phyloP scores from a whole-genome alignment of 805 yeast genomes.

The Candida qinlingensis region DNA sequence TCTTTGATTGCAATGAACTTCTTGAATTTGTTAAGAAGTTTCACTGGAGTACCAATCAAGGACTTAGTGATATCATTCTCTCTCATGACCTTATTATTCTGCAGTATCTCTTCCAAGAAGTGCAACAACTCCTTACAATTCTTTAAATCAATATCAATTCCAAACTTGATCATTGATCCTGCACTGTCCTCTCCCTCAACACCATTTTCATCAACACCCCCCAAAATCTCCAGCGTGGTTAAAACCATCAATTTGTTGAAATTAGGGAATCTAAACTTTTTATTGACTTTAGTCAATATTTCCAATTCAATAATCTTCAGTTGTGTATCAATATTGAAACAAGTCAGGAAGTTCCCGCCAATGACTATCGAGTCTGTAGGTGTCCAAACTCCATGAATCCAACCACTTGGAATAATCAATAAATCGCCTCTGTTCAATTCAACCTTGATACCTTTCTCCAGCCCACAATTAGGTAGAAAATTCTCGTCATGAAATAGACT shows the following conservation, averaged over 20 bases:
- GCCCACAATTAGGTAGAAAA: constrained; percentile 4
- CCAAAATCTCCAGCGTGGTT: constrained; percentile 33
- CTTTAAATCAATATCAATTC: constrained; percentile 6
- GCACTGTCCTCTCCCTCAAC: neutral
- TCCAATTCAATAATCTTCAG: constrained; percentile 59
- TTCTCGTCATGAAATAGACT: constrained; percentile 4
- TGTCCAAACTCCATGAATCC: constrained; percentile 89
- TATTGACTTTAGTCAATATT: constrained; percentile 62
- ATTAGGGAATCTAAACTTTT: constrained; percentile 71
- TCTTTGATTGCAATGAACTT: neutral
- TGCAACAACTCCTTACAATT: constrained; percentile 5
- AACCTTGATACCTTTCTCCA: constrained; percentile 48
- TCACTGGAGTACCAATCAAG: neutral
- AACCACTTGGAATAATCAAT: constrained; percentile 81
- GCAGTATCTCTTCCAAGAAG: constrained; percentile 1
- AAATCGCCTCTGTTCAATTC: constrained; percentile 61
- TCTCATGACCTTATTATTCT: neutral
- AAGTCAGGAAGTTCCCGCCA: constrained; percentile 83
- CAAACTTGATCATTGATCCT: neutral
- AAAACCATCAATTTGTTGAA: constrained; percentile 70
- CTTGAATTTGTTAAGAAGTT: constrained; percentile 1
- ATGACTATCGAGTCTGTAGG: constrained; percentile 75
- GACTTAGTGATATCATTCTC: neutral
- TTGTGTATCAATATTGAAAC: constrained; percentile 53
- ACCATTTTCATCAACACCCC: constrained; percentile 3